Conservation (phyloP, 2,329 filamentous ascomycete species). For the Apiospora phragmitis region DNA sequence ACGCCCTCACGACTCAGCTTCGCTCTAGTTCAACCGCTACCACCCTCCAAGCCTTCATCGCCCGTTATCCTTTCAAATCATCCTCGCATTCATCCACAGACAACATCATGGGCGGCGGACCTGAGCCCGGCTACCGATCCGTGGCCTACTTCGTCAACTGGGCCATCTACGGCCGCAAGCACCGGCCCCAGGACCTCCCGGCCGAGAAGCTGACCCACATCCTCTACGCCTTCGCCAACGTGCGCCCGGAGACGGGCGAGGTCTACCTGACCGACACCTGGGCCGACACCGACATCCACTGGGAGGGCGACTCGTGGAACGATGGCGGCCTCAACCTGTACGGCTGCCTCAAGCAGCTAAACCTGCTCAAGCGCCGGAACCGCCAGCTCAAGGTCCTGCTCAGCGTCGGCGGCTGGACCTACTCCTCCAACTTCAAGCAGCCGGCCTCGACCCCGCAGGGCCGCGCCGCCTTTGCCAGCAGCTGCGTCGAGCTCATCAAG, state of each 20-base stretch:
- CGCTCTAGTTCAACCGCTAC: not conserved
- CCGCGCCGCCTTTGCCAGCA: slow-evolving; percentile 69
- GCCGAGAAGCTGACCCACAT: slow-evolving; percentile 82
- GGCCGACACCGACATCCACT: slow-evolving; percentile 74
- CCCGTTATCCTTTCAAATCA: slow-evolving; percentile 10
- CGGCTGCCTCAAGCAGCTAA: slow-evolving; percentile 86
- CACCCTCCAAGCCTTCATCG: slow-evolving; percentile 14
- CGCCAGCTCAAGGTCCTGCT: slow-evolving; percentile 83
- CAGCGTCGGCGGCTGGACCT: slow-evolving; percentile 91
- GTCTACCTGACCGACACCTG: slow-evolving; percentile 69
- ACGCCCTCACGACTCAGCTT: not conserved
- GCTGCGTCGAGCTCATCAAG: slow-evolving; percentile 73
- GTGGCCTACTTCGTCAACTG: slow-evolving; percentile 78
- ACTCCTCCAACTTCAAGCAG: slow-evolving; percentile 77
- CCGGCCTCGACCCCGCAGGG: slow-evolving; percentile 72
- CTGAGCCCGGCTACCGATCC: slow-evolving; percentile 55
- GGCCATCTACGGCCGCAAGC: slow-evolving; percentile 86
- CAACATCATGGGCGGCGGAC: slow-evolving; percentile 44
- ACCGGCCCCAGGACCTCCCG: slow-evolving; percentile 82
- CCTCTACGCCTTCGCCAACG: slow-evolving; percentile 88
- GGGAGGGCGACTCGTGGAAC: slow-evolving; percentile 68
- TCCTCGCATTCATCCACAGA: slow-evolving; percentile 13
- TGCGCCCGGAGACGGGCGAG: slow-evolving; percentile 76
- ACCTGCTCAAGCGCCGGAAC: slow-evolving; percentile 77
- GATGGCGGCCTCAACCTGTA: slow-evolving; percentile 79